These are phyloP conservation scores for Alternaria metachromatica DNA, from an alignment of 2,329 filamentous ascomycete genomes.

Conservation along the genomic window DNA sequence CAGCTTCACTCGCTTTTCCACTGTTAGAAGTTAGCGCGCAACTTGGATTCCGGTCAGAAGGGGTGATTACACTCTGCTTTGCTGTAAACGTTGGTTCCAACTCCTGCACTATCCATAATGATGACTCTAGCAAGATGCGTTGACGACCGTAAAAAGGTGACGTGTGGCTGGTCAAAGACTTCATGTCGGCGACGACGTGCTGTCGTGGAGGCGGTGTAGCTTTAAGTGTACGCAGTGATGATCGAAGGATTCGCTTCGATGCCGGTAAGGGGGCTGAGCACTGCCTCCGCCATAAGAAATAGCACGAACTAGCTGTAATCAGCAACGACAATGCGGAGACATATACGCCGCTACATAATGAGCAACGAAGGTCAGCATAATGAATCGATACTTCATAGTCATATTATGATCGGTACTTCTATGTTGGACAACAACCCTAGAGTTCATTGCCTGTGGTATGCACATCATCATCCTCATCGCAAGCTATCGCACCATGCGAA, in stretches of 20 bases:
- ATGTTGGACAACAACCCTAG: background rate
- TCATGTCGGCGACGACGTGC: background rate
- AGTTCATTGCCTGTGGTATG: background rate
- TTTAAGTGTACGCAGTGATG: background rate
- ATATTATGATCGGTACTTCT: background rate
- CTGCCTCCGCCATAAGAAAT: background rate
- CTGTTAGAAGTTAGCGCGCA: background rate
- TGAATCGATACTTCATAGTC: background rate
- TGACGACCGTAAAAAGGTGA: background rate
- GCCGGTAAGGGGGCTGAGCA: background rate
- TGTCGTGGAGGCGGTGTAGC: background rate
- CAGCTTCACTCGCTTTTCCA: background rate
- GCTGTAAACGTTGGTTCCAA: background rate
- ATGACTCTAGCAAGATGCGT: background rate
- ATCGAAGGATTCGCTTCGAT: background rate
- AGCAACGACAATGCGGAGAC: background rate
- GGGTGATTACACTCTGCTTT: background rate
- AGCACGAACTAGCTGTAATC: background rate
- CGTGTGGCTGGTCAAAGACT: background rate
- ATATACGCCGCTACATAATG: background rate
- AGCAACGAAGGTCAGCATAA: background rate
- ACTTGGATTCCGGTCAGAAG: background rate
- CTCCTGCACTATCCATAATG: background rate
- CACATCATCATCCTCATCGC: background rate
- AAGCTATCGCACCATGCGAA: background rate